These are phyloP conservation scores for Phytophthora lateralis DNA, from an alignment of 352 stramenopile genomes.

Conservation along the genomic window DNA sequence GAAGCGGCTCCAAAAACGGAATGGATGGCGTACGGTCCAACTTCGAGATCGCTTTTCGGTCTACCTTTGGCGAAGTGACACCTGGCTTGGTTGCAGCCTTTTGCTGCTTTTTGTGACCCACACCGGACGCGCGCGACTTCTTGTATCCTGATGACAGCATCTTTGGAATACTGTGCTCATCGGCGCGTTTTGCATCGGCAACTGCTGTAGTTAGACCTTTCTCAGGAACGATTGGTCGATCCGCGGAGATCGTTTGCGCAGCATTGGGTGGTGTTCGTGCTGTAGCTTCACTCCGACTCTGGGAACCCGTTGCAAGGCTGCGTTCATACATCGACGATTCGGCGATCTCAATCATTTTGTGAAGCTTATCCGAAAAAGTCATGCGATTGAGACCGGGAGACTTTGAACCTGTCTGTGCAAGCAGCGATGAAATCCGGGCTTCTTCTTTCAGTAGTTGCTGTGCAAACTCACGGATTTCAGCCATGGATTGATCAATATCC, in stretches of 20 bases:
- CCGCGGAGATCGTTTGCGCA: neutral
- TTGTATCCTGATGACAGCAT: constrained; percentile 47
- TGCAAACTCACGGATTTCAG: constrained; percentile 62
- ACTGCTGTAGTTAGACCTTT: constrained; percentile 4
- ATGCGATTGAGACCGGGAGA: constrained; percentile 64
- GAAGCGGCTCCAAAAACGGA: constrained; percentile 26
- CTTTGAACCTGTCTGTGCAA: constrained; percentile 45
- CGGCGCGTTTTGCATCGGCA: constrained; percentile 20
- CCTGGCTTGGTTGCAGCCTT: constrained; percentile 6
- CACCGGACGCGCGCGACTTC: constrained; percentile 27
- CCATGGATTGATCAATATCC: constrained; percentile 45
- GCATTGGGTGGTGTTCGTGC: neutral
- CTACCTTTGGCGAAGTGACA: constrained; percentile 11
- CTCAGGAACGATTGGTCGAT: constrained; percentile 1
- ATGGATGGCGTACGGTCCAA: constrained; percentile 24
- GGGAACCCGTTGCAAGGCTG: constrained; percentile 12
- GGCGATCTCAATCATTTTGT: constrained; percentile 84
- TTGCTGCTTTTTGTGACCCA: constrained; percentile 23
- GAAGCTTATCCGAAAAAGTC: constrained; percentile 76
- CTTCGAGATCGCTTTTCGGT: constrained; percentile 10
- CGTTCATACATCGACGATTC: constrained; percentile 71
- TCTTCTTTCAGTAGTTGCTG: constrained; percentile 68
- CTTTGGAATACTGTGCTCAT: constrained; percentile 22
- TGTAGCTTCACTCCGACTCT: constrained; percentile 3
- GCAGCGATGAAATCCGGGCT: constrained; percentile 55